Evolutionary conservation across 2,329 filamentous ascomycete species (phyloP).

Genomic region (Colletotrichum lindemuthianum): DNA sequence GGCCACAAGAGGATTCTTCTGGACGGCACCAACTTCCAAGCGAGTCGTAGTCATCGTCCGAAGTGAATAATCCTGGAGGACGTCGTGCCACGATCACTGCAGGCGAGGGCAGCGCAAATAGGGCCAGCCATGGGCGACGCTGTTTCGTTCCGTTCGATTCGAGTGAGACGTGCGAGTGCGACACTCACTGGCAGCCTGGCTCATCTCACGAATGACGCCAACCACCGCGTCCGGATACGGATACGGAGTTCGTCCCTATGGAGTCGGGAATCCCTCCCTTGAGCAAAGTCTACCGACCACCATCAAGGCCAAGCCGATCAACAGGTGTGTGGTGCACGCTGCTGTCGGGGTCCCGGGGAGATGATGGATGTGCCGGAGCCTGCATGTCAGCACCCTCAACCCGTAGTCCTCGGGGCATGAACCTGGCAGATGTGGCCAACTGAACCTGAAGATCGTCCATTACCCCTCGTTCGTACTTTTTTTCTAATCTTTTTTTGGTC

Average conservation of each 20-base stretch:
- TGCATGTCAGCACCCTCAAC: too few species aligned
- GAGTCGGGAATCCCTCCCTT: slow-evolving; percentile 4
- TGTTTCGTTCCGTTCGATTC: too few species aligned
- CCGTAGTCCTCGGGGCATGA: background rate
- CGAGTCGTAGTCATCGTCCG: slow-evolving; percentile 16
- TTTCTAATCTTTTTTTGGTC: background rate
- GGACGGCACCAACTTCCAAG: background rate
- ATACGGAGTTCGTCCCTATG: slow-evolving; percentile 32
- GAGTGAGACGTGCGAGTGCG: too few species aligned
- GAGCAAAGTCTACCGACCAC: slow-evolving; percentile 17
- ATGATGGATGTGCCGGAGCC: too few species aligned
- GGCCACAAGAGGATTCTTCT: too few species aligned
- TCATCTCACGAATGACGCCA: slow-evolving; percentile 3
- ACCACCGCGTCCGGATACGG: slow-evolving; percentile 19
- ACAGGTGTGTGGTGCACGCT: too few species aligned
- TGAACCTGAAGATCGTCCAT: background rate
- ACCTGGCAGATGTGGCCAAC: background rate
- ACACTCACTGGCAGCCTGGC: too few species aligned
- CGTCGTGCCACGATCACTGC: too few species aligned
- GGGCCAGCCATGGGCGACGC: too few species aligned
- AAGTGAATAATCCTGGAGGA: background rate
- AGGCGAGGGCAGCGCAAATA: too few species aligned
- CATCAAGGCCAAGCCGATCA: background rate
- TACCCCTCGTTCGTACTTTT: background rate
- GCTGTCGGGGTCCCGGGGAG: too few species aligned